These are phyloP conservation scores for Lentinula boryana DNA, from an alignment of 768 basidiomycete species.

Conservation along the genomic window DNA sequence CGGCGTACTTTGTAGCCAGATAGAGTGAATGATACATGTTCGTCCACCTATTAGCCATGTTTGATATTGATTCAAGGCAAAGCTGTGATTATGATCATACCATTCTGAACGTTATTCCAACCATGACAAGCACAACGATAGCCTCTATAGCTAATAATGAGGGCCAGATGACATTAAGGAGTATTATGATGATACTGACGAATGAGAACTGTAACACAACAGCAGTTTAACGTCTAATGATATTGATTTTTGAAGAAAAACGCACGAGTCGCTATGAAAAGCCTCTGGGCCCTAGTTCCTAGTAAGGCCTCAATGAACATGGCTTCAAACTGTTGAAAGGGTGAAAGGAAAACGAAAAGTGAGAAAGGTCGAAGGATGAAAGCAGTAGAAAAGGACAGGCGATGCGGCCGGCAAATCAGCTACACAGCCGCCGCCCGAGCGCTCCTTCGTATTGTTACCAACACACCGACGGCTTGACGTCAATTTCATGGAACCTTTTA, in stretches of 20 bases:
- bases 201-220: conserved; percentile 36
- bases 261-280: conserved; percentile 69
- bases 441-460: not conserved
- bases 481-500: too few relatives aligned
- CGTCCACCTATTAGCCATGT: conserved; percentile 37
- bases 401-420: not conserved
- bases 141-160: conserved; percentile 46
- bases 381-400: not conserved
- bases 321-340: conserved; percentile 9
- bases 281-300: conserved; percentile 65
- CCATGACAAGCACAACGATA: conserved; percentile 67
- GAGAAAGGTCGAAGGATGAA: not conserved
- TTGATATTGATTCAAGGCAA: not conserved
- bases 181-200: conserved; percentile 41
- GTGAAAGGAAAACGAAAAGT: conserved; percentile 6
- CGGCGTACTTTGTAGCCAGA: conserved; percentile 46
- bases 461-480: too few relatives aligned
- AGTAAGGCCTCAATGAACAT: conserved; percentile 74
- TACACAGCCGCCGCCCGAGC: not conserved
- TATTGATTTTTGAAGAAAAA: not conserved
- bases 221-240: conserved; percentile 2
- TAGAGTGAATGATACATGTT: conserved; percentile 34
- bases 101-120: conserved; percentile 61
- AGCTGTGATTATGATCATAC: conserved; percentile 28
- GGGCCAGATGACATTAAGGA: not conserved